Conservation (phyloP, 441 rosid genomes). For the Croton laevigatus region DNA sequence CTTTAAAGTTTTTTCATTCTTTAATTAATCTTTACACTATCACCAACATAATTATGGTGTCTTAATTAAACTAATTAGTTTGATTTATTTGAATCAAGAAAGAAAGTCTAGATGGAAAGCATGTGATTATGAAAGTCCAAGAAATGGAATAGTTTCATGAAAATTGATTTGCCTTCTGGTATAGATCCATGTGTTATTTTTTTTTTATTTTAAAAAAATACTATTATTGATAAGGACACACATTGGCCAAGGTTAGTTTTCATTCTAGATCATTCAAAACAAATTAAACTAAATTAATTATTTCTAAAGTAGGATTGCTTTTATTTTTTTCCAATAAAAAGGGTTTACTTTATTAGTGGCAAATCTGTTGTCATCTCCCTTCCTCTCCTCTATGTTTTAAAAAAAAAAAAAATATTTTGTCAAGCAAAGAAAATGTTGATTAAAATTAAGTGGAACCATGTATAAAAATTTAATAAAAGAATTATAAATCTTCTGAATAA, state of each 20-base stretch:
- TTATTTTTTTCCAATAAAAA: conserved; percentile 23
- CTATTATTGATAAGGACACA: conserved; percentile 19
- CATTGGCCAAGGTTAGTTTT: conserved; percentile 21
- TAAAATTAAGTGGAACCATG: too few relatives aligned
- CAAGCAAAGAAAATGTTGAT: too few relatives aligned
- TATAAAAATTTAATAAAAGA: too few relatives aligned
- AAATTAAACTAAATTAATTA: background rate
- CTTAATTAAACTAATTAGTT: conserved; percentile 25
- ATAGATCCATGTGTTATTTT: conserved; percentile 20
- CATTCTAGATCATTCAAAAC: conserved; percentile 20
- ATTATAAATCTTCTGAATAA: too few relatives aligned
- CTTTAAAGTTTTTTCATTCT: background rate
- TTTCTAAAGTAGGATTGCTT: background rate
- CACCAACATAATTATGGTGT: conserved; percentile 30
- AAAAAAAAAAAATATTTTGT: background rate
- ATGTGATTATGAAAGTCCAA: conserved; percentile 27
- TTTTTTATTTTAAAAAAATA: too few relatives aligned
- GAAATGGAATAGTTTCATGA: conserved; percentile 16
- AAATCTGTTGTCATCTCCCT: too few relatives aligned
- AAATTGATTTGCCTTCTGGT: conserved; percentile 6
- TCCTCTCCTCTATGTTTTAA: too few relatives aligned
- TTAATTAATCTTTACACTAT: conserved; percentile 15
- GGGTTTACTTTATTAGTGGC: conserved; percentile 29
- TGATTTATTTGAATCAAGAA: conserved; percentile 29
- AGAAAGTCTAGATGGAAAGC: conserved; percentile 34